Base-by-base conservation (phyloP, 1,139 yeast species). In the Starmera stellimalicola region DNA sequence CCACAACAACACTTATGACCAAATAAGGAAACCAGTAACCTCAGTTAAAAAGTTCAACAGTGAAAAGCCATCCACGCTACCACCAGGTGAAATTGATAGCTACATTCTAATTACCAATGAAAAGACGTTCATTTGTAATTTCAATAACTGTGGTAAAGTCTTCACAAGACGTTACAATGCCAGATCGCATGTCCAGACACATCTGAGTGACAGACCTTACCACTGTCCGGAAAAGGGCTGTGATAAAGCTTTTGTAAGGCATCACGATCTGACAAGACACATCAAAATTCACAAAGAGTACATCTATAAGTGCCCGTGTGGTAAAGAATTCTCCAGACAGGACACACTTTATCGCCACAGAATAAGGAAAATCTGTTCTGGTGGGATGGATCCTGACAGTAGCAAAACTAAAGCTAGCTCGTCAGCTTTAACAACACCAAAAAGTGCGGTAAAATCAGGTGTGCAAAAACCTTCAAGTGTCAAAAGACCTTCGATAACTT, bases 101-200 rank as follows among this genome's bases (percentile, higher is more conserved):
- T 85, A 81, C 51, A 80, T 93, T 60, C 67, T 64, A 16, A 94
- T 94, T 0, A 94, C 95, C 2, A 79, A 80, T 48, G 78, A 70
- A 33, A 73, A 74, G 42, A 58, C 61, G 22, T 93, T 72, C 58
- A 69, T 77, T 26, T 93, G 99, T 57, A 67, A 73, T 38, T 91
- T 68, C 56, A 74, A 82, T 18, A 70, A 72, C 35, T 93, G 99
- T 59, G 82, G 84, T 14, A 87, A 93, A 57, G 64, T 71, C 37
- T 91, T 93, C 58, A 77, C 88, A 8, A 68, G 98, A 51, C 67
- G 95, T 33, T 93, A 93, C 59, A 93, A 93, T 53, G 87, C 85
- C n/a, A 68, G 97, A 40, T 85, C 96, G 0, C 99, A 93, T 55
- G 88, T 93, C 37, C 98, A 93, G 55, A 93, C 98, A 1, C 99